Conservation (phyloP, 345 rosid genomes). For the Trapa bicornis region DNA sequence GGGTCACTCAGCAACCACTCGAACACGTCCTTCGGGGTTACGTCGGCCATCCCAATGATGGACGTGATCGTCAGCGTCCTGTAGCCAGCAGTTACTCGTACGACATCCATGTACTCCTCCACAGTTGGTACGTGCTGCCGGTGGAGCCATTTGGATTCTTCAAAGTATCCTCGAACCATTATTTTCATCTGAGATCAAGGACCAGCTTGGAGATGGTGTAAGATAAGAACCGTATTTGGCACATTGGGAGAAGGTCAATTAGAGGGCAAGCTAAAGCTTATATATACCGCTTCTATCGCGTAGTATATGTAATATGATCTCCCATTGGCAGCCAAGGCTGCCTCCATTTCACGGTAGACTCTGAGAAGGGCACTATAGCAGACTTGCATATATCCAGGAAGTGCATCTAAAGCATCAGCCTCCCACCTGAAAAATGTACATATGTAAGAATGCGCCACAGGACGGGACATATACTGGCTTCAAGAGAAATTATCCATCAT, state of each 20-base stretch:
- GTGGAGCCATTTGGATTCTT: conserved; percentile 22
- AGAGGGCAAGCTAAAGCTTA: neutral
- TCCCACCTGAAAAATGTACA: conserved; percentile 24
- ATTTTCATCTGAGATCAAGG: conserved; percentile 17
- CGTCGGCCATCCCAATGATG: conserved; percentile 10
- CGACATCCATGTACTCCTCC: conserved; percentile 18
- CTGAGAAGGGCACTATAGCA: conserved; percentile 18
- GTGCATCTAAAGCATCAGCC: conserved; percentile 7
- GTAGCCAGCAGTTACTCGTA: conserved; percentile 8
- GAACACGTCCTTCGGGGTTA: conserved; percentile 6
- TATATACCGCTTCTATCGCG: conserved; percentile 22
- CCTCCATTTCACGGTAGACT: conserved; percentile 18
- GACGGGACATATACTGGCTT: neutral
- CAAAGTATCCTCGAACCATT: conserved; percentile 10
- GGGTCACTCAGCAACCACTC: conserved; percentile 11
- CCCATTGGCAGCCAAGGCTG: conserved; percentile 10
- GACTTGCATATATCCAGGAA: conserved; percentile 28
- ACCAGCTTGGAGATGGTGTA: neutral
- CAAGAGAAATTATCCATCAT: neutral
- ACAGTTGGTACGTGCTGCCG: conserved; percentile 12
- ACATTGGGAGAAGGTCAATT: neutral
- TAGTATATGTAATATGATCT: conserved; percentile 11
- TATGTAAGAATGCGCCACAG: neutral
- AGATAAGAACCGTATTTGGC: neutral
- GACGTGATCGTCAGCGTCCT: neutral